Evolutionary conservation across 2,329 filamentous ascomycete genomes (phyloP).

Genomic region (Sporothrix brasiliensis): DNA sequence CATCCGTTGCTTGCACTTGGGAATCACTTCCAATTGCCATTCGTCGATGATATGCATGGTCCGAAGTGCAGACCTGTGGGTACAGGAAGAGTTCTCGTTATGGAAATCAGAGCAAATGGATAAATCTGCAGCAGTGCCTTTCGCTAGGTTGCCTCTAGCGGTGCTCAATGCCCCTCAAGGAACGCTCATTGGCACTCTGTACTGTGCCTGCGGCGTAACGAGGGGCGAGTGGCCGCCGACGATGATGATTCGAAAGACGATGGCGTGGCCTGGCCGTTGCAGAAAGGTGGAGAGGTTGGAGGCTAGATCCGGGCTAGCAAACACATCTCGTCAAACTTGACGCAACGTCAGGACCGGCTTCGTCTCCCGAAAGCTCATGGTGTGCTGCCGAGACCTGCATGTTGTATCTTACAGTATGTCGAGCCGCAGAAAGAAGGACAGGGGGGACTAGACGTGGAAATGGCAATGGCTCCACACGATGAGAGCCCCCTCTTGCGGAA

Average conservation of each 20-base stretch:
- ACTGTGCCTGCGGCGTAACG: not conserved
- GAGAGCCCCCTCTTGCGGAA: slow-evolving; percentile 1
- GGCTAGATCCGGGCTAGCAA: not conserved
- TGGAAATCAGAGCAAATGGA: too few relatives aligned
- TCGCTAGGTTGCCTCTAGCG: too few relatives aligned
- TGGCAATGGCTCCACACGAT: not conserved
- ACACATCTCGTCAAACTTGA: not conserved
- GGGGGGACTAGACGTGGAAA: not conserved
- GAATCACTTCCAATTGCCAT: not conserved
- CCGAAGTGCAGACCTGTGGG: not conserved
- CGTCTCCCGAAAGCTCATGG: slow-evolving; percentile 1
- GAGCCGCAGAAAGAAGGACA: not conserved
- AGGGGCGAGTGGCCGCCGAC: not conserved
- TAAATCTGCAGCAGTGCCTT: too few relatives aligned
- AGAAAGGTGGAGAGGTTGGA: slow-evolving; percentile 20
- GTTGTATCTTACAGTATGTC: not conserved
- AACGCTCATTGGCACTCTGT: not conserved
- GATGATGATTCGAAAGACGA: not conserved
- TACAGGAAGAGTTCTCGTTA: too few relatives aligned
- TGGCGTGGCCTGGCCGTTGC: slow-evolving; percentile 7
- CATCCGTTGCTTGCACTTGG: not conserved
- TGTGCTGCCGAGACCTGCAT: not conserved
- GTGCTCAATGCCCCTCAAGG: too few relatives aligned
- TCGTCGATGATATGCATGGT: not conserved
- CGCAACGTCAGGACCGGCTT: not conserved